Base-by-base conservation (phyloP, 2,329 filamentous ascomycete species). In the Fusarium sp. region DNA sequence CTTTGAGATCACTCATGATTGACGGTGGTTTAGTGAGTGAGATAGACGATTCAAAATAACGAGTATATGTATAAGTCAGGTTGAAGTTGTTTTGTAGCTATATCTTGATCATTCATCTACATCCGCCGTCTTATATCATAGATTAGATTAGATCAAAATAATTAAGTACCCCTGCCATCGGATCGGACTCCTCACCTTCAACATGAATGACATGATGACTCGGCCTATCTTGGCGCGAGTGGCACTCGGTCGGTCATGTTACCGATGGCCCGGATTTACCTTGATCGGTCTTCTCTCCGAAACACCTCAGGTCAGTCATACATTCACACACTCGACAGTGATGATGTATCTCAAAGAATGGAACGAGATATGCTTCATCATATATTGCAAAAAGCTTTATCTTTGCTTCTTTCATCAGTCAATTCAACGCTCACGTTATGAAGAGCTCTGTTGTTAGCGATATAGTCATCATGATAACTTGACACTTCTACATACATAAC, bases 1-100 rank as follows among this genome's bases (percentile, higher is more conserved):
- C 71, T 48, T 68, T 62, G 33, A 73, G 71, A 37, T 73, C 71
- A 52, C 71, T 73, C 71, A 73, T 73, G 55, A 59, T 54, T 73
- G 55, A 59, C 51, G 33, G 15, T 27, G 18, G 23, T 45, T 20
- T 5, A 9, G 4, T 39, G 11, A 9, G 4, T 39, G 11, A 3
- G 21, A 6, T 35, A 4, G 27, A 9, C 20, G 3, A 6, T 25
- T 20, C 8, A 21, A 9, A 21, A 3, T 18, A 10, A n/a, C n/a
- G n/a, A n/a, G n/a, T n/a, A n/a, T n/a, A n/a, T n/a, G n/a, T n/a
- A n/a, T n/a, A n/a, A n/a, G n/a, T n/a, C n/a, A n/a, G n/a, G n/a
- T n/a, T n/a, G n/a, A n/a, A n/a, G n/a, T 9, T 25, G 17, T 10
- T 13, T 11, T 31, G 3, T 31, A 31, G 11, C 3, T 6, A 9